Evolutionary conservation across 2,329 filamentous ascomycete species (phyloP).

Genomic region (Exophiala spinifera): DNA sequence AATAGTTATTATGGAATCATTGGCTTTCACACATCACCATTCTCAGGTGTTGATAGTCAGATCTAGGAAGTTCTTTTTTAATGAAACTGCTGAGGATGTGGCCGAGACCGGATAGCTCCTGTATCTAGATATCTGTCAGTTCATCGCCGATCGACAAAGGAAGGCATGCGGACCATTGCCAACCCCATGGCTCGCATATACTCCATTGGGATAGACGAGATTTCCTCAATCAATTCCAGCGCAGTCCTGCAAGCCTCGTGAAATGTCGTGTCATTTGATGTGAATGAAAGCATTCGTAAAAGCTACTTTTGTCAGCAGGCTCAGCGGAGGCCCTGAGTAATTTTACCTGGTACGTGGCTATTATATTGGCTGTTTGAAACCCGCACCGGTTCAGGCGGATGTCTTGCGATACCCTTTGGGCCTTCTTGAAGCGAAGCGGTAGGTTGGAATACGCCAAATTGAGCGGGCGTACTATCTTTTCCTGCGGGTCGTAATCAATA

Average conservation of each 20-base stretch:
- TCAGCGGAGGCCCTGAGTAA: neutral
- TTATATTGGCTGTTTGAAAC: slow-evolving; percentile 13
- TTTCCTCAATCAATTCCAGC: slow-evolving; percentile 13
- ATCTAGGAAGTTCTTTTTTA: slow-evolving; percentile 5
- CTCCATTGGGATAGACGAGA: slow-evolving; percentile 11
- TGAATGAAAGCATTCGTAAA: slow-evolving; percentile 6
- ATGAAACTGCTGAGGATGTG: slow-evolving; percentile 16
- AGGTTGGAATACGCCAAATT: neutral
- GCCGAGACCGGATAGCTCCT: slow-evolving; percentile 14
- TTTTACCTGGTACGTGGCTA: slow-evolving; percentile 9
- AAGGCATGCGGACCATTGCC: slow-evolving; percentile 4
- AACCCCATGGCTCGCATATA: slow-evolving; percentile 14
- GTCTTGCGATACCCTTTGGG: neutral
- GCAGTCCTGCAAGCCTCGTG: slow-evolving; percentile 9
- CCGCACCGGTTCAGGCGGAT: slow-evolving; percentile 7
- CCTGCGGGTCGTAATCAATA: slow-evolving; percentile 1
- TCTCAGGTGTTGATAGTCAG: slow-evolving; percentile 16
- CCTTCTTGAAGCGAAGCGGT: slow-evolving; percentile 3
- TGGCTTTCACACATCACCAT: slow-evolving; percentile 9
- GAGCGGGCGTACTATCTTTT: slow-evolving; percentile 3
- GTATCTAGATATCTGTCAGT: slow-evolving; percentile 5
- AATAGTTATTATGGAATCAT: no score
- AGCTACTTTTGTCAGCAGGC: neutral
- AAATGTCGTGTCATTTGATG: slow-evolving; percentile 4
- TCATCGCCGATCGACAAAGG: neutral